A percentile compares a stretch with the other conserved stretches of the same genome.
phyloP scores from a whole-genome alignment of 352 stramenopile genomes.

The Pythium aquatile region DNA sequence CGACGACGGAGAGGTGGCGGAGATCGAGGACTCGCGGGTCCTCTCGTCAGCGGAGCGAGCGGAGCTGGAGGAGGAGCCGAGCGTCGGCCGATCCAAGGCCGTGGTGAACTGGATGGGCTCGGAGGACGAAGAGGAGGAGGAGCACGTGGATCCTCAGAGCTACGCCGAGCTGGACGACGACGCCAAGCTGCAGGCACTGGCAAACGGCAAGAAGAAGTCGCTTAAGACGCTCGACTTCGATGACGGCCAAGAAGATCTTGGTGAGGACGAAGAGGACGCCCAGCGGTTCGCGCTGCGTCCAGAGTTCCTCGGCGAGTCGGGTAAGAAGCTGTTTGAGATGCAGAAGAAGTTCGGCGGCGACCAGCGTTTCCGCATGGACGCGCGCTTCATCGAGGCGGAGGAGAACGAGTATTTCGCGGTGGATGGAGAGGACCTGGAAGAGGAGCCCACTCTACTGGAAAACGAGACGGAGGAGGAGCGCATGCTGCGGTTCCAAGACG shows the following conservation, averaged over 20 bases:
- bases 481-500: constrained; percentile 52
- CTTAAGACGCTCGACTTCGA: constrained; percentile 50
- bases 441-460: constrained; percentile 4
- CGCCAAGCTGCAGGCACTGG: constrained; percentile 5
- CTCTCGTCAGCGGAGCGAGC: background rate
- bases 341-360: constrained; percentile 79
- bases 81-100: constrained; percentile 13
- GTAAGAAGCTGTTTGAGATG: constrained; percentile 79
- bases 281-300: constrained; percentile 60
- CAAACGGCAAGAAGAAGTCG: background rate
- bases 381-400: constrained; percentile 68
- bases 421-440: constrained; percentile 30
- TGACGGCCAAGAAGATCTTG: constrained; percentile 27
- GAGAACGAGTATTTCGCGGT: constrained; percentile 47
- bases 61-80: constrained; percentile 15
- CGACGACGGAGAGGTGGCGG: constrained; percentile 60
- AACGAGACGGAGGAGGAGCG: constrained; percentile 21
- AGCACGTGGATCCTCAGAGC: constrained; percentile 16
- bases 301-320: constrained; percentile 66
- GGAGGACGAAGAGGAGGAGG: constrained; percentile 45
- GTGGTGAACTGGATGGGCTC: constrained; percentile 59
- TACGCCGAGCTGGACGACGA: constrained; percentile 30
- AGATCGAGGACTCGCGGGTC: constrained; percentile 27
- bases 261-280: constrained; percentile 31
- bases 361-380: constrained; percentile 75